Evolutionary conservation across 257 asterid species (phyloP).

Genomic region (Primulina eburnea): DNA sequence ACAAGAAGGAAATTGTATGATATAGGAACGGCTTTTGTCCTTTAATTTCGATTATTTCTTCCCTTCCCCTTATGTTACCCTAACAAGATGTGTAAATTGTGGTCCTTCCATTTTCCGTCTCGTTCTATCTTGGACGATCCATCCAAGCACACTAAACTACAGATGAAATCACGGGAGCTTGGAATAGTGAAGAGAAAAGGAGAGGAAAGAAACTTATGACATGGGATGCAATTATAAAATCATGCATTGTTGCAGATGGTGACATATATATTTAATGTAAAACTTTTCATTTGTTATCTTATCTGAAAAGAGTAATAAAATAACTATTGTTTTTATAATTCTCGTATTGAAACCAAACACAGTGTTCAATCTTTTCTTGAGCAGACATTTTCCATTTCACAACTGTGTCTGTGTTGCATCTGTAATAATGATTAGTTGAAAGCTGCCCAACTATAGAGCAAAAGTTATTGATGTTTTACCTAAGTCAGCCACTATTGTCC

Average conservation of each 20-base stretch:
- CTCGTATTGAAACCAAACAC: background rate
- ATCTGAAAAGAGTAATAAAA: background rate
- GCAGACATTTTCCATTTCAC: background rate
- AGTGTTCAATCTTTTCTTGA: background rate
- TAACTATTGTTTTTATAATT: too few relatives aligned
- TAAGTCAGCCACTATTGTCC: background rate
- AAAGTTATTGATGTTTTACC: background rate
- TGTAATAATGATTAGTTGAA: background rate
- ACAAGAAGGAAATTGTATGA: background rate
- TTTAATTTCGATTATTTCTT: background rate
- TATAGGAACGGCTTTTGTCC: background rate
- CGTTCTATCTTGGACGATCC: background rate
- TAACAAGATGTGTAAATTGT: background rate
- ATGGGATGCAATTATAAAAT: background rate
- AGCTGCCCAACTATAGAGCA: background rate
- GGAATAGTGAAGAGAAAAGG: background rate
- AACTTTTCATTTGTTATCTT: too few relatives aligned
- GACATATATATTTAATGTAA: too few relatives aligned
- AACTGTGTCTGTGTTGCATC: background rate
- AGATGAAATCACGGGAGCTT: background rate
- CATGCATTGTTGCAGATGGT: background rate
- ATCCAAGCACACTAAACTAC: background rate
- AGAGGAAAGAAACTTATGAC: background rate
- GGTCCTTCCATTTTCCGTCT: background rate
- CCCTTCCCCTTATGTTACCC: background rate